These are phyloP conservation scores for Falciphora oryzae DNA, from an alignment of 2,329 filamentous ascomycete genomes.

Conservation along the genomic window DNA sequence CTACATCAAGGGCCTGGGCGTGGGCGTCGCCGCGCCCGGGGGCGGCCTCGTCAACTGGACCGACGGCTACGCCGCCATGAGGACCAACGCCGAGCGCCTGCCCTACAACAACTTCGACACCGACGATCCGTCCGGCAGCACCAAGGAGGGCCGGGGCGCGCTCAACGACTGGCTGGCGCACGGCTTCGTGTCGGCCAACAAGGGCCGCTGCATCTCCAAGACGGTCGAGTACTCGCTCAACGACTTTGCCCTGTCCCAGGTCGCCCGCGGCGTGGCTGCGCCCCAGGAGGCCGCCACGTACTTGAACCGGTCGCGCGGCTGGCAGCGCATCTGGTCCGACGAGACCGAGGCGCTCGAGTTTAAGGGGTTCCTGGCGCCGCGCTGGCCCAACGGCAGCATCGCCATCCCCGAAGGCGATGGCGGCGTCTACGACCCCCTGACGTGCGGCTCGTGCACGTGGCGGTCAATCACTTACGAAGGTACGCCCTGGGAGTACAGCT, in stretches of 20 bases:
- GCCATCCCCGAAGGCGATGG: slow-evolving; percentile 27
- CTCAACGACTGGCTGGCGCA: slow-evolving; percentile 61
- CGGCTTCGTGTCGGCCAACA: slow-evolving; percentile 63
- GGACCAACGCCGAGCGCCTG: slow-evolving; percentile 58
- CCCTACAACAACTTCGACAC: slow-evolving; percentile 53
- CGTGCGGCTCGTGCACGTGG: slow-evolving; percentile 63
- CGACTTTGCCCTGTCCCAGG: slow-evolving; percentile 60
- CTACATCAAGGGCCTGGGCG: slow-evolving; percentile 61
- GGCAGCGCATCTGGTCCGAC: slow-evolving; percentile 69
- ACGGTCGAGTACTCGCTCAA: slow-evolving; percentile 60
- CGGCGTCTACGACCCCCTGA: slow-evolving; percentile 43
- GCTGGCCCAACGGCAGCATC: slow-evolving; percentile 31
- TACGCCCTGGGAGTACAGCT: slow-evolving; percentile 59
- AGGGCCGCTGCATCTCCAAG: slow-evolving; percentile 54
- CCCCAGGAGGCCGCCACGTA: slow-evolving; percentile 55
- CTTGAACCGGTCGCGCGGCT: slow-evolving; percentile 57
- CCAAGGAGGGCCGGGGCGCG: slow-evolving; percentile 62
- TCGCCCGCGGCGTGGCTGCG: slow-evolving; percentile 50
- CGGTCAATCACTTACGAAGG: slow-evolving; percentile 50
- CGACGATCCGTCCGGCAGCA: slow-evolving; percentile 52
- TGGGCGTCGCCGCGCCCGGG: slow-evolving; percentile 23
- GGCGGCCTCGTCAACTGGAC: slow-evolving; percentile 57
- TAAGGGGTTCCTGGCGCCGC: slow-evolving; percentile 61
- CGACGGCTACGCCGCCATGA: slow-evolving; percentile 56
- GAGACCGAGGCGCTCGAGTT: slow-evolving; percentile 52